A percentile compares a stretch with the other conserved stretches of the same genome.
Evolutionary conservation across 1,284 basidiomycete genomes (phyloP).

Genomic region (Ganoderma lingzhi): DNA sequence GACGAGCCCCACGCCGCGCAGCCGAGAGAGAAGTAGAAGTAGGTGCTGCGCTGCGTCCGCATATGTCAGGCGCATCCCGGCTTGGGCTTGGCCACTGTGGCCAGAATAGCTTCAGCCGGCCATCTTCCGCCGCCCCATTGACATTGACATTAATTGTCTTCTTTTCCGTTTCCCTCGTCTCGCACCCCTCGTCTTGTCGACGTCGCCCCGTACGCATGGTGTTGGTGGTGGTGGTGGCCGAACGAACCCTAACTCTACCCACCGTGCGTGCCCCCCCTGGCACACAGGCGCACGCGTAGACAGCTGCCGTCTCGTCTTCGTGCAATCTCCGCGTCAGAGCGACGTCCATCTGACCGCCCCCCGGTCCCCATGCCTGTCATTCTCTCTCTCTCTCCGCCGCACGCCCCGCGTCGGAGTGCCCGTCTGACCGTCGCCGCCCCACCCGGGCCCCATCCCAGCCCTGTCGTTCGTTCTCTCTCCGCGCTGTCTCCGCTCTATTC

Average conservation of each 20-base stretch:
- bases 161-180: neutral
- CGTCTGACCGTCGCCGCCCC: neutral
- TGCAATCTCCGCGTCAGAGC: neutral
- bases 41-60: neutral
- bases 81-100: neutral
- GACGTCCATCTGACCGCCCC: neutral
- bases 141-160: neutral
- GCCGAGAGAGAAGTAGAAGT: neutral
- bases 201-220: too few species aligned
- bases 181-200: too few species aligned
- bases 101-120: neutral
- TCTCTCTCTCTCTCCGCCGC: neutral
- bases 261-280: too few species aligned
- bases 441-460: neutral
- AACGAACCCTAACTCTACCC: too few species aligned
- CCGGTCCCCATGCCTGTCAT: too few species aligned
- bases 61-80: neutral
- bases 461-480: constrained; percentile 9
- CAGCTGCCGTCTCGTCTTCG: neutral
- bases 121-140: neutral
- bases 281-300: neutral
- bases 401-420: neutral
- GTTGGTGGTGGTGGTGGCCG: too few species aligned
- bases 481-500: constrained; percentile 9
- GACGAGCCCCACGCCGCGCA: neutral